Conservation (phyloP, 2,329 filamentous ascomycete genomes). For the Calcarisporium arbuscula region DNA sequence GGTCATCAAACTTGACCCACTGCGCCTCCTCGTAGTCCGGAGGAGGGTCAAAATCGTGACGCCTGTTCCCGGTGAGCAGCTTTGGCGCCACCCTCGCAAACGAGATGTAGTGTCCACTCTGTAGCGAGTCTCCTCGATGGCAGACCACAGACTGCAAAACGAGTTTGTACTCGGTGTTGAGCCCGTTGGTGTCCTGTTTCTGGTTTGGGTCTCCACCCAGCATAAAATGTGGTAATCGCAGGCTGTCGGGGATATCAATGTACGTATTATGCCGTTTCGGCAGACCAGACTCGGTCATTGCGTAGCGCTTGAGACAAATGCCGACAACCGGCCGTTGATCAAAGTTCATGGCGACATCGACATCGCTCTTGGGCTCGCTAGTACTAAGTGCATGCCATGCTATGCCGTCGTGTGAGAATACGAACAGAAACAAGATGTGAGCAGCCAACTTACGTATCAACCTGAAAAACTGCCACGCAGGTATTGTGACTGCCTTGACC, state of each 20-base stretch:
- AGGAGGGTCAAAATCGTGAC: slow-evolving; percentile 49
- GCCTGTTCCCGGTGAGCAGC: slow-evolving; percentile 53
- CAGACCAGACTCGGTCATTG: slow-evolving; percentile 60
- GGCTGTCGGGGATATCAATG: slow-evolving; percentile 77
- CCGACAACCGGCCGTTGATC: slow-evolving; percentile 79
- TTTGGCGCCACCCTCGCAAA: slow-evolving; percentile 70
- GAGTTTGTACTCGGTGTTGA: slow-evolving; percentile 88
- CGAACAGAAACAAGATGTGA: slow-evolving; percentile 1
- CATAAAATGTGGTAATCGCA: slow-evolving; percentile 87
- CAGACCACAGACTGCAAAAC: slow-evolving; percentile 88
- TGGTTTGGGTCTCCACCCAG: slow-evolving; percentile 64
- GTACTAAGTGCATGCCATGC: slow-evolving; percentile 72
- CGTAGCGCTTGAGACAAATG: slow-evolving; percentile 86
- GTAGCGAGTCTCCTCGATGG: slow-evolving; percentile 77
- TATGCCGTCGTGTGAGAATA: slow-evolving; percentile 34
- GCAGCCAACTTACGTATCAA: slow-evolving; percentile 64
- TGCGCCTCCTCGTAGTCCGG: slow-evolving; percentile 64
- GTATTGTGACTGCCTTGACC: slow-evolving; percentile 83
- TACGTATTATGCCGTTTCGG: slow-evolving; percentile 71
- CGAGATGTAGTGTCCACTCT: slow-evolving; percentile 87
- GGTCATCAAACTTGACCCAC: slow-evolving; percentile 91
- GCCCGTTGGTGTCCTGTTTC: slow-evolving; percentile 48
- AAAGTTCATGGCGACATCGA: slow-evolving; percentile 85
- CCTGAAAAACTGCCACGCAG: slow-evolving; percentile 96
- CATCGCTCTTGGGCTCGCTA: slow-evolving; percentile 54